phyloP scores from a whole-genome alignment of 805 yeast species.

The Lachancea dasiensis region DNA sequence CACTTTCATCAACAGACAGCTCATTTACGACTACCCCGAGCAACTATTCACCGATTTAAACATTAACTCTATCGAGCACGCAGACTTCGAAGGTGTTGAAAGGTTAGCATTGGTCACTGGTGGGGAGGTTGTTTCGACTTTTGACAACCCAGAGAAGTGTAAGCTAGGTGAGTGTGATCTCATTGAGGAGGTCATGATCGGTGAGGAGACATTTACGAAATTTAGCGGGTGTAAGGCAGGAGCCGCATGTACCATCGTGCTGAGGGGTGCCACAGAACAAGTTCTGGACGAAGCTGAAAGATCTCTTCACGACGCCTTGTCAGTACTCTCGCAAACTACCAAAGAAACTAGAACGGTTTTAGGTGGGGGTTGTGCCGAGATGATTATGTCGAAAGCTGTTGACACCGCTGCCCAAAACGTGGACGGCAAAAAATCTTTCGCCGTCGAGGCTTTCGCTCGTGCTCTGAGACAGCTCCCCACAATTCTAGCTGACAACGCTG shows the following conservation, averaged over 20 bases:
- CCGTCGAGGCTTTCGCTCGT: slow-evolving; percentile 89
- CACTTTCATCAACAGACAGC: slow-evolving; percentile 90
- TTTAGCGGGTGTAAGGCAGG: slow-evolving; percentile 96
- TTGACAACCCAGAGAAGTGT: slow-evolving; percentile 84
- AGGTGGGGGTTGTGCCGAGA: slow-evolving; percentile 93
- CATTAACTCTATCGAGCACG: slow-evolving; percentile 92
- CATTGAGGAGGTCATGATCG: slow-evolving; percentile 89
- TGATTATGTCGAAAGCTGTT: slow-evolving; percentile 96
- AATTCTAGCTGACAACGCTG: slow-evolving; percentile 94
- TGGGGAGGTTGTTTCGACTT: slow-evolving; percentile 96
- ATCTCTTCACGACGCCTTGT: slow-evolving; percentile 92
- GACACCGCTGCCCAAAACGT: slow-evolving; percentile 88
- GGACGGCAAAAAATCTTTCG: slow-evolving; percentile 88
- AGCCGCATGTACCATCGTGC: slow-evolving; percentile 91
- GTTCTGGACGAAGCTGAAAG: slow-evolving; percentile 95
- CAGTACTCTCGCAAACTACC: slow-evolving; percentile 92
- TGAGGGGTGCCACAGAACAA: slow-evolving; percentile 97
- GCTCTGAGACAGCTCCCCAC: slow-evolving; percentile 95
- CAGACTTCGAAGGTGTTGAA: slow-evolving; percentile 97
- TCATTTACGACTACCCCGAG: slow-evolving; percentile 97
- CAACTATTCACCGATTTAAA: slow-evolving; percentile 83
- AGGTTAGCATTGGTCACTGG: slow-evolving; percentile 95
- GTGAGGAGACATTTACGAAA: slow-evolving; percentile 84
- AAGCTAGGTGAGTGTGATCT: slow-evolving; percentile 81
- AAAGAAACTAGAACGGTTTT: slow-evolving; percentile 84